Base-by-base conservation (phyloP, 805 yeast genomes). In the Blastobotrys peoriensis region DNA sequence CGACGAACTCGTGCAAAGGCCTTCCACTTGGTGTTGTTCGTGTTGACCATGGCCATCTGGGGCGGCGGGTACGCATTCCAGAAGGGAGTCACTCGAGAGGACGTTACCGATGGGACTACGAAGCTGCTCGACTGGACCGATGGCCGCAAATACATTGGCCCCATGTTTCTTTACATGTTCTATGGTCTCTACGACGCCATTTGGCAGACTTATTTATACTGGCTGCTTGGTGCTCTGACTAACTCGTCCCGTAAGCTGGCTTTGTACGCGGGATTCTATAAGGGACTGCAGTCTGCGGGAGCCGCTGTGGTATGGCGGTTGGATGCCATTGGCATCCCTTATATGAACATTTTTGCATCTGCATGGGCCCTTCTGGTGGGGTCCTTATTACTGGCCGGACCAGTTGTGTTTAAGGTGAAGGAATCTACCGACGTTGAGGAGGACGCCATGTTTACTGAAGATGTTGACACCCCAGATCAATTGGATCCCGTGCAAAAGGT, bases 221-320 rank as follows among this genome's bases (percentile, higher is more conserved):
- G 82, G 79, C 51, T 73, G 36, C 65, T 79, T 65, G 83, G 84
- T 37, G 70, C 80, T 36, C 58, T 79, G 45, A 69, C 81, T 45
- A 79, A 79, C 59, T 71, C 74, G 54, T 71, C 80, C 25, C 70
- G 76, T 63, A 75, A 72, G 59, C 65, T 69, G 33, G 77, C 81
- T 20, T 59, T 78, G 47, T 74, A 75, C 54, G 79, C 80, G 16
- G 82, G 82, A 34, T 75, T 75, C 59, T 79, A 78, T 66, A 79
- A 79, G 65, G 77, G 80, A 46, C 60, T 79, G 47, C 84, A 79
- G 63, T 71, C 79, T 34, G 83, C 82, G 6, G 81, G 81, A 57
- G 77, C 79, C 10, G 83, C 79, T 19, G 66, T 79, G 38, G 73
- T 71, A 10, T 79, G 82, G 83, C 64, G 79, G 53, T 60, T 76